Evolutionary conservation across 2,329 filamentous ascomycete genomes (phyloP), one percentile per base, ranked within the genome.

Genomic region (Xylariaceae sp.): DNA sequence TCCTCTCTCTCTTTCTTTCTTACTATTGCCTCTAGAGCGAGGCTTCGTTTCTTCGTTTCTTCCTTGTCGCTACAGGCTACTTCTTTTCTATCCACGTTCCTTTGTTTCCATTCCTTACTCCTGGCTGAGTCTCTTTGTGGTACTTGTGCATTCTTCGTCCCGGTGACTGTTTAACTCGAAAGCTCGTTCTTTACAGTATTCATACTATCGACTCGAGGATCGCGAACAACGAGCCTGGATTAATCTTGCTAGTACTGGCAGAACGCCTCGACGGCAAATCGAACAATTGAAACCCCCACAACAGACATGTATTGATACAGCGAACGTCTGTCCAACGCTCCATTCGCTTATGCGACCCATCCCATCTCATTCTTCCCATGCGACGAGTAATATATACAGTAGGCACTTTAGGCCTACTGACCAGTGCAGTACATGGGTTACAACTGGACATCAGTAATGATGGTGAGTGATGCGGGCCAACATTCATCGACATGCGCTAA

Each of bases 361-460:
- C 42, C 33, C 45, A 36, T 47, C 44, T 32, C 39, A 33, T 45
- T 17, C 48, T 27, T 47, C 33, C 41, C 33, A 66, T 65, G 64
- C 54, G 52, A 47, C 45, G 51, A 27, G 57, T 54, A 48, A 48
- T 61, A 45, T 51, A 42, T 15, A 46, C 53, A 15, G 56, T 58
- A 53, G 62, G 61, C 55, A 42, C 57, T 48, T 39, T 64, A 14
- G 54, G 62, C 58, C 59, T 68, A 50, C 54, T 66, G 45, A 61
- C 59, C 39, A 58, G 58, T 51, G 52, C 56, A 27, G 59, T 53
- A n/a, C 46, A 56, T 14, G 65, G 62, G 19, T 54, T 71, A 53
- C 44, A 65, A 31, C 55, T 72, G 38, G 62, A 67, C 47, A 58
- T 68, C 27, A 60, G 58, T 40, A 63, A 58, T 52, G 62, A 67